phyloP scores from a whole-genome alignment of 192 early-diverging fungal genomes.

The Backusella westeae region DNA sequence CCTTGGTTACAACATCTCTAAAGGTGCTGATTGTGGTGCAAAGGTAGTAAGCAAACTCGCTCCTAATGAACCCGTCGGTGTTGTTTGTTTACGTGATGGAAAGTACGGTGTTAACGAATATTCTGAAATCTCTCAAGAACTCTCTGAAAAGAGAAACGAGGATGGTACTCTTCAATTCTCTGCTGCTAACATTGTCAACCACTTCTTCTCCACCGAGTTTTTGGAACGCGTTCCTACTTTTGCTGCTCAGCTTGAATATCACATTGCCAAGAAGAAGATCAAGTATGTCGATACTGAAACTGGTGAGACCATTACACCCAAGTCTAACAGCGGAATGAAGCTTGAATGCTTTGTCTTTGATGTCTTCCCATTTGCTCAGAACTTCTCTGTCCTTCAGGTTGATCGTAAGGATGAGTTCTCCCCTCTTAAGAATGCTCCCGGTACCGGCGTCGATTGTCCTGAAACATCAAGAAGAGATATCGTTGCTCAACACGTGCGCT shows the following conservation, averaged over 20 bases:
- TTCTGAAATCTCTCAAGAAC: conserved; percentile 83
- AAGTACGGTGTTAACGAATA: conserved; percentile 93
- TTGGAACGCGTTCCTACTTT: conserved; percentile 81
- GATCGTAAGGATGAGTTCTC: conserved; percentile 95
- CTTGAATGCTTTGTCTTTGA: conserved; percentile 99
- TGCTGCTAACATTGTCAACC: conserved; percentile 98
- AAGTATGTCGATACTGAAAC: conserved; percentile 79
- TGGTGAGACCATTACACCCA: conserved; percentile 69
- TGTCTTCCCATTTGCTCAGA: conserved; percentile 89
- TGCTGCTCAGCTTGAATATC: conserved; percentile 87
- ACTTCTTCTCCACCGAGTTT: conserved; percentile 95
- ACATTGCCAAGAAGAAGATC: conserved; percentile 98
- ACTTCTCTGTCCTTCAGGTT: conserved; percentile 90
- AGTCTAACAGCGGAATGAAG: conserved; percentile 93
- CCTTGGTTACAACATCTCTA: conserved; percentile 87
- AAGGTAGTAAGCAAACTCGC: conserved; percentile 89
- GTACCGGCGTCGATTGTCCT: conserved; percentile 82
- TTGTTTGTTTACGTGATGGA: conserved; percentile 86
- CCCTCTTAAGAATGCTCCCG: conserved; percentile 97
- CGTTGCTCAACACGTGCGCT: conserved; percentile 83
- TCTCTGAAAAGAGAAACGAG: conserved; percentile 65
- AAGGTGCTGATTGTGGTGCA: conserved; percentile 91
- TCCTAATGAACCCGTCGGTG: conserved; percentile 91
- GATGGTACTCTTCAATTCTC: conserved; percentile 79
- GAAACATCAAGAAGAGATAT: conserved; percentile 93